phyloP scores from a whole-genome alignment of 495 filamentous ascomycete species.

The Rusavskia elegans region DNA sequence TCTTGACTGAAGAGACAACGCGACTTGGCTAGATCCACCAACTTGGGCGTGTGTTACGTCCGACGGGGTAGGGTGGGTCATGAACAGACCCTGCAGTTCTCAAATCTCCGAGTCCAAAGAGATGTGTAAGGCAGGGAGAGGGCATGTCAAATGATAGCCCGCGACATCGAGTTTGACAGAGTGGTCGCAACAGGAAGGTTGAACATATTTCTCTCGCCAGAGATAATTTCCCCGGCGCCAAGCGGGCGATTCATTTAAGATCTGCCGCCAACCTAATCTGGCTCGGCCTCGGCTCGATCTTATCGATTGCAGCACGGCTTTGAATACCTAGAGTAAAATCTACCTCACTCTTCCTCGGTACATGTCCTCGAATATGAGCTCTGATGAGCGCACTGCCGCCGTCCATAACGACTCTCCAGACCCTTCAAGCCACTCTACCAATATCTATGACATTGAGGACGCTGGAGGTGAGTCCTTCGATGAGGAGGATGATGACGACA shows the following conservation, averaged over 20 bases:
- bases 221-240: too few species aligned
- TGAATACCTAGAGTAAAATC: too few species aligned
- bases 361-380: background rate
- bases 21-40: background rate
- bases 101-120: background rate
- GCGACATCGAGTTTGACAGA: background rate
- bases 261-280: too few species aligned
- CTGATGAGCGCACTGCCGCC: background rate
- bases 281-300: background rate
- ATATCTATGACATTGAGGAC: conserved; percentile 10
- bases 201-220: too few species aligned
- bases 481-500: conserved; percentile 33
- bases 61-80: background rate
- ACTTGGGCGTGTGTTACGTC: background rate
- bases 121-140: background rate
- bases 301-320: background rate
- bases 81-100: background rate
- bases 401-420: conserved; percentile 6
- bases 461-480: conserved; percentile 25
- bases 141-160: background rate
- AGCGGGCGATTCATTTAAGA: too few species aligned
- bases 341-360: too few species aligned
- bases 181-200: too few species aligned
- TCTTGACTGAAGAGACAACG: background rate
- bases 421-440: conserved; percentile 10